These are phyloP conservation scores for Bremia lactucae DNA, from an alignment of 352 stramenopile genomes.

Conservation along the genomic window DNA sequence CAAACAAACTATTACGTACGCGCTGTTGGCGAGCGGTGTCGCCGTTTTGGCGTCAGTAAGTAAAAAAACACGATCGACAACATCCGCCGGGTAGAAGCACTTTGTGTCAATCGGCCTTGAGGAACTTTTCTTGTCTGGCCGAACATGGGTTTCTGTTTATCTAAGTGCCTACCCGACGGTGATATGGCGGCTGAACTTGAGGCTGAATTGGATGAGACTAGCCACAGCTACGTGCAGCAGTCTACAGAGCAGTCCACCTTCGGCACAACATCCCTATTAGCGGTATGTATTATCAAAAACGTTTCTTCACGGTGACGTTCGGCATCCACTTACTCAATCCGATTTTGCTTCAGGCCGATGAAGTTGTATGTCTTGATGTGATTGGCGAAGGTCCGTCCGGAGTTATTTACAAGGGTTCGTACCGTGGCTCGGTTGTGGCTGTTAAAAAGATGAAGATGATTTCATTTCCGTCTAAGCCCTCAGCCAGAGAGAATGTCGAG, in stretches of 20 bases:
- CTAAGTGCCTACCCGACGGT: slow-evolving; percentile 70
- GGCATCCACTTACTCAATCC: neutral
- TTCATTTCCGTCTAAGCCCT: slow-evolving; percentile 36
- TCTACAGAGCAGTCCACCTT: slow-evolving; percentile 40
- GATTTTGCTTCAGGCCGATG: slow-evolving; percentile 39
- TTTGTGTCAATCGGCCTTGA: slow-evolving; percentile 11
- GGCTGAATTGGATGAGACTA: slow-evolving; percentile 65
- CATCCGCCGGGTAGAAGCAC: slow-evolving; percentile 1
- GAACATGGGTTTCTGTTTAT: slow-evolving; percentile 79
- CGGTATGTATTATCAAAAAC: slow-evolving; percentile 23
- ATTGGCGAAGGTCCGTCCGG: slow-evolving; percentile 73
- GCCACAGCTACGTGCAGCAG: slow-evolving; percentile 42
- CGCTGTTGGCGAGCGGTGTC: no score
- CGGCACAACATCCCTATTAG: slow-evolving; percentile 61
- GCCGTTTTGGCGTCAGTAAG: neutral
- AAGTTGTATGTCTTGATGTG: slow-evolving; percentile 70
- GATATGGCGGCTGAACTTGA: slow-evolving; percentile 82
- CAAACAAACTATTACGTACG: no score
- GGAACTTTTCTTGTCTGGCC: neutral
- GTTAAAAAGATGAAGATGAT: slow-evolving; percentile 86
- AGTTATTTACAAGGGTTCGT: slow-evolving; percentile 80
- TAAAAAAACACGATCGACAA: neutral
- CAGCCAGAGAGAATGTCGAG: slow-evolving; percentile 62
- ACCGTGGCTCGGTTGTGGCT: slow-evolving; percentile 71
- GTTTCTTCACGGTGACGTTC: neutral